Conservation (phyloP, 1,284 basidiomycete genomes). For the Sphaerobolus stellatus region DNA sequence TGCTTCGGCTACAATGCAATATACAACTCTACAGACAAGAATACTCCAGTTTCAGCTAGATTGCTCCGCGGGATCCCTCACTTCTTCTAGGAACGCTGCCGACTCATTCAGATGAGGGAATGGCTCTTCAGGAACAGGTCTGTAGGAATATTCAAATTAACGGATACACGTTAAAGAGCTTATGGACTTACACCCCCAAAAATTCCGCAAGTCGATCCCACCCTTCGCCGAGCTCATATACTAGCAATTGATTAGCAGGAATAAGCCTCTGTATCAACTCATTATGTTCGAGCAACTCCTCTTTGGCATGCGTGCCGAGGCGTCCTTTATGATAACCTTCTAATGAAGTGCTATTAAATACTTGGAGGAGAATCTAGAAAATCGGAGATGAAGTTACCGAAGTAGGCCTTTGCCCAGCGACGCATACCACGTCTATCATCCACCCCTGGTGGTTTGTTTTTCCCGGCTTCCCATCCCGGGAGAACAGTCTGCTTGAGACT, state of each 20-base stretch:
- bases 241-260: background rate
- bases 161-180: too few species aligned
- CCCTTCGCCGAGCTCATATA: constrained; percentile 4
- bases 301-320: background rate
- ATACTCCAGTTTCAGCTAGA: too few species aligned
- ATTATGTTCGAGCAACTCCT: constrained; percentile 1
- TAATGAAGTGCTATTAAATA: background rate
- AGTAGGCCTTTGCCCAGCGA: background rate
- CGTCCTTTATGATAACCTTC: constrained; percentile 4
- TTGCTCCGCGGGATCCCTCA: too few species aligned
- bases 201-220: constrained; percentile 5
- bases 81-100: too few species aligned
- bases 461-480: too few species aligned
- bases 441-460: too few species aligned
- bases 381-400: background rate
- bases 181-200: constrained; percentile 7
- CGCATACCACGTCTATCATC: background rate
- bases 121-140: too few species aligned
- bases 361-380: background rate
- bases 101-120: too few species aligned
- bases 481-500: background rate
- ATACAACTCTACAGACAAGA: too few species aligned
- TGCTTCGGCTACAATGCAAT: too few species aligned
- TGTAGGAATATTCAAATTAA: too few species aligned
- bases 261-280: background rate